Base-by-base conservation (phyloP, 73 alveolate species). In the Paramecium sexaurelia region DNA sequence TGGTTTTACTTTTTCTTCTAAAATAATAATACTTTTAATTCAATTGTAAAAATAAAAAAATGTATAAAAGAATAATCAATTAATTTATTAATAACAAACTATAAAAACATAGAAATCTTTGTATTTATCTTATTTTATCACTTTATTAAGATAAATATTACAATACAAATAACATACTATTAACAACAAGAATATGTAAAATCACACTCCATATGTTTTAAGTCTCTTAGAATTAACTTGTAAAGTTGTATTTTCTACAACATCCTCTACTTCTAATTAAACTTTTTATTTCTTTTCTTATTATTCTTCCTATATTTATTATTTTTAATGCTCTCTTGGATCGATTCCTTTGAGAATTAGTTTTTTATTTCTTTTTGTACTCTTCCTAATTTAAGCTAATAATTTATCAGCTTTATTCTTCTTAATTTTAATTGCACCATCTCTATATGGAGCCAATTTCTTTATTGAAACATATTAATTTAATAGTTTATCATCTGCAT, bases 391-490 rank as follows among this genome's bases (percentile, higher is more conserved):
- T n/a, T n/a, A 13, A 15, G 61, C 61, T 4, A 75, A 75, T 36
- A 36, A 8, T 37, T 68, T 87, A 35, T 92, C 84, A 45, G 66
- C 91, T 1, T 57, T 89, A 43, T 51, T 57, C 27, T 39, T 40
- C 41, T 93, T 73, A 29, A 47, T 94, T 29, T 73, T 67, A 47
- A 83, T 92, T 5, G 71, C 33, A 24, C 78, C 95, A 4, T 95
- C 96, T 71, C 92, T 57, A 84, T 96, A 96, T 3, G 99, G 95
- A 29, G 96, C 94, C 71, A 87, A 91, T 91, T 98, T 97, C 94
- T 96, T 98, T 68, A 98, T 85, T 41, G 99, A 96, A 17, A 98
- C 97, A 89, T 95, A 92, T 89, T 96, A 92, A 93, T 97, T 98
- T 26, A 98, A 93, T 24, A 97, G 83, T 82, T 95, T 96, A 94